phyloP scores from a whole-genome alignment of 805 yeast species.

The Candida stauntonica region DNA sequence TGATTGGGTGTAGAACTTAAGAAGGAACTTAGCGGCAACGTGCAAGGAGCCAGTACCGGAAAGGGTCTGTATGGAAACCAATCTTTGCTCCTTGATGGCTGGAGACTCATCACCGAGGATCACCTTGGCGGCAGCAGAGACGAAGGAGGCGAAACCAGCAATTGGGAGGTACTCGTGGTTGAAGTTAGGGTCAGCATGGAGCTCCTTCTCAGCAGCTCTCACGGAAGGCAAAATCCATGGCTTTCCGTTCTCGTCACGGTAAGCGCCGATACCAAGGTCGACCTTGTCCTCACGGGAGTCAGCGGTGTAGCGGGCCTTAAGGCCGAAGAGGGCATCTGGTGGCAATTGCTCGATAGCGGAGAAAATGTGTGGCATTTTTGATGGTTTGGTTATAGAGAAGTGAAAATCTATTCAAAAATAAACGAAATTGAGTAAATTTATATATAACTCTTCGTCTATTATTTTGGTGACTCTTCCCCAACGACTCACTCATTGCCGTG shows the following conservation, averaged over 20 bases:
- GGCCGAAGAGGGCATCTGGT: conserved; percentile 82
- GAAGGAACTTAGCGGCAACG: conserved; percentile 59
- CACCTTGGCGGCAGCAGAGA: conserved; percentile 65
- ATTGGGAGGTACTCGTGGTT: conserved; percentile 91
- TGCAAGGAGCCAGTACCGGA: conserved; percentile 93
- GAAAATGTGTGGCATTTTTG: conserved; percentile 31
- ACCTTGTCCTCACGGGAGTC: conserved; percentile 66
- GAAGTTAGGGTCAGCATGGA: conserved; percentile 54
- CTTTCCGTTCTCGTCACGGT: conserved; percentile 63
- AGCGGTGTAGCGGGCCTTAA: conserved; percentile 59
- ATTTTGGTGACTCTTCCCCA: neutral
- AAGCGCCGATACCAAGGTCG: conserved; percentile 83
- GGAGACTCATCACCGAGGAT: conserved; percentile 60
- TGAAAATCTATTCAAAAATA: neutral
- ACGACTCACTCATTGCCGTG: no score
- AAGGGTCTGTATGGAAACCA: conserved; percentile 68
- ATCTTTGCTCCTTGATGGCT: conserved; percentile 42
- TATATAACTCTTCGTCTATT: neutral
- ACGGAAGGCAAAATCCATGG: conserved; percentile 75
- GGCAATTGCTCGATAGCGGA: conserved; percentile 61
- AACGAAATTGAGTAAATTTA: neutral
- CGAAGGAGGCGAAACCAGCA: conserved; percentile 66
- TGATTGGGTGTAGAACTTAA: conserved; percentile 33
- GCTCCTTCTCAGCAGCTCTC: conserved; percentile 57
- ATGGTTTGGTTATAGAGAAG: neutral